These are phyloP conservation scores for Leishmania mexicana DNA, from an alignment of 208 protist genomes.

Conservation along the genomic window DNA sequence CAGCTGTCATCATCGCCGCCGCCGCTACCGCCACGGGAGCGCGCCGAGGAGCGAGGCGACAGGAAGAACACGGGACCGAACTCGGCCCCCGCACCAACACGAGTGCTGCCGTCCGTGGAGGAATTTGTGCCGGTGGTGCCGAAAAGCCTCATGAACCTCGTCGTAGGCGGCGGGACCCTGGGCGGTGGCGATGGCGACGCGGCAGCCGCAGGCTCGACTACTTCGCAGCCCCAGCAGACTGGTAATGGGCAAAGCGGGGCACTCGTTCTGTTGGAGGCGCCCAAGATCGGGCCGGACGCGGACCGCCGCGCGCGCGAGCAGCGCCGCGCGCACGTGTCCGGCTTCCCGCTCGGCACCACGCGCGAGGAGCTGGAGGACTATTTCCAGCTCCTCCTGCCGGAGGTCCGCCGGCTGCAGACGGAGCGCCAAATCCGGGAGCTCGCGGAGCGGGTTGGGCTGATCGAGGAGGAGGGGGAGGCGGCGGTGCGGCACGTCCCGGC, in stretches of 20 bases:
- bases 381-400: slow-evolving; percentile 68
- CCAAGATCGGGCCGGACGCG: slow-evolving; percentile 69
- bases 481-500: slow-evolving; percentile 63
- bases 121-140: slow-evolving; percentile 68
- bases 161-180: slow-evolving; percentile 6
- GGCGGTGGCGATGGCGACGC: slow-evolving; percentile 8
- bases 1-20: not conserved
- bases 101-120: slow-evolving; percentile 63
- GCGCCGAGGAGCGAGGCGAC: not conserved
- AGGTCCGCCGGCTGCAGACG: slow-evolving; percentile 74
- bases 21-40: slow-evolving; percentile 2
- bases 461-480: slow-evolving; percentile 34
- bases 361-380: slow-evolving; percentile 69
- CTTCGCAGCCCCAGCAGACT: not conserved
- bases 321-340: slow-evolving; percentile 81
- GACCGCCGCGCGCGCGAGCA: slow-evolving; percentile 68
- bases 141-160: slow-evolving; percentile 37
- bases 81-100: slow-evolving; percentile 12
- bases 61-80: not conserved
- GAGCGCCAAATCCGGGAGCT: slow-evolving; percentile 68
- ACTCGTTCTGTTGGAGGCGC: slow-evolving; percentile 60
- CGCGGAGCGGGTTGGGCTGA: slow-evolving; percentile 27
- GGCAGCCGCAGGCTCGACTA: not conserved
- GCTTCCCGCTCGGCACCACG: slow-evolving; percentile 64
- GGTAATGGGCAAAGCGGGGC: slow-evolving; percentile 13